Conservation (phyloP, 2,329 filamentous ascomycete species). For the Rutstroemia sp. region DNA sequence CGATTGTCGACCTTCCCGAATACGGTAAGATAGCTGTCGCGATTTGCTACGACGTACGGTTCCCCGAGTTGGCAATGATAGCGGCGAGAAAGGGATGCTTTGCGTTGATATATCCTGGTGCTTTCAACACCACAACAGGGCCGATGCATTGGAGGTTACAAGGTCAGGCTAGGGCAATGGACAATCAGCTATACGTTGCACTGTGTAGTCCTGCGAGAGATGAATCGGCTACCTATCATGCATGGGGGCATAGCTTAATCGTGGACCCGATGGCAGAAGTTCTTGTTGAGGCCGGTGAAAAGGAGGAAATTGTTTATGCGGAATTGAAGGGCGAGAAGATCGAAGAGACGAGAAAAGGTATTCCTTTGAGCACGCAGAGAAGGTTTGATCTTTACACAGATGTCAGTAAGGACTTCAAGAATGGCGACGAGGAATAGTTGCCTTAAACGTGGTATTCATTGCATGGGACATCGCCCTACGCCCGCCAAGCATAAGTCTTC, state of each 20-base stretch:
- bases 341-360: slow-evolving; percentile 68
- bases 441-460: not conserved
- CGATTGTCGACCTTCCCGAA: slow-evolving; percentile 76
- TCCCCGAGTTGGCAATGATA: slow-evolving; percentile 87
- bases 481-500: no score
- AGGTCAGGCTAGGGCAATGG: slow-evolving; percentile 75
- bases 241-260: slow-evolving; percentile 87
- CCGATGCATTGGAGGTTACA: slow-evolving; percentile 85
- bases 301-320: slow-evolving; percentile 67
- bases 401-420: slow-evolving; percentile 51
- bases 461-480: not conserved
- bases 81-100: slow-evolving; percentile 84
- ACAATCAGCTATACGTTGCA: slow-evolving; percentile 92
- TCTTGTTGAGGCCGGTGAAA: slow-evolving; percentile 70
- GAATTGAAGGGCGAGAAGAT: slow-evolving; percentile 64
- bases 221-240: slow-evolving; percentile 69
- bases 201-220: slow-evolving; percentile 88
- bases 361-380: slow-evolving; percentile 77
- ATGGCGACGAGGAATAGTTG: not conserved
- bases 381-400: slow-evolving; percentile 95
- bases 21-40: slow-evolving; percentile 83
- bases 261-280: slow-evolving; percentile 82
- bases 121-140: slow-evolving; percentile 92
- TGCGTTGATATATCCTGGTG: slow-evolving; percentile 85
- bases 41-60: slow-evolving; percentile 97